A percentile compares a stretch with the other conserved stretches of the same genome.
phyloP scores from a whole-genome alignment of 2,329 filamentous ascomycete genomes.

The Colletotrichum sp. region DNA sequence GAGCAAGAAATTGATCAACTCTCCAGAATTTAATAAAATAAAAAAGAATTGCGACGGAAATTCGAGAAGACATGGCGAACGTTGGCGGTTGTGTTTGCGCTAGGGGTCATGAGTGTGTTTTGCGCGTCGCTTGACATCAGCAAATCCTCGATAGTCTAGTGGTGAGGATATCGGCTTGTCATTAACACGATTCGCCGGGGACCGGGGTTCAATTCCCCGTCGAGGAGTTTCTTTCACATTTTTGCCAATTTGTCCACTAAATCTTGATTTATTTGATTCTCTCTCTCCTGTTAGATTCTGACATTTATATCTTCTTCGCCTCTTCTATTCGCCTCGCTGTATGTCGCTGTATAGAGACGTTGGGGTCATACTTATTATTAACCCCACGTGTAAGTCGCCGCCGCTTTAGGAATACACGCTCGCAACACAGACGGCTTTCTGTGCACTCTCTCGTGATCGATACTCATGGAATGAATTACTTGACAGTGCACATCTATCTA shows the following conservation, averaged over 20 bases:
- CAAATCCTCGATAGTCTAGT: slow-evolving; percentile 21
- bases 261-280: background rate
- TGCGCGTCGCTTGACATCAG: rapidly evolving
- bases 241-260: background rate
- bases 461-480: background rate
- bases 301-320: background rate
- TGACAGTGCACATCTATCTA: background rate
- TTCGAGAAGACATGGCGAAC: background rate
- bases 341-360: background rate
- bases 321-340: background rate
- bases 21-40: background rate
- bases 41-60: background rate
- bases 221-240: slow-evolving; percentile 8
- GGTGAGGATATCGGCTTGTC: slow-evolving; percentile 23
- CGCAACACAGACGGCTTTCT: background rate
- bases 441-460: background rate
- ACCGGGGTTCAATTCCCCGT: slow-evolving; percentile 24
- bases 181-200: slow-evolving; percentile 2
- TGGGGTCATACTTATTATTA: background rate
- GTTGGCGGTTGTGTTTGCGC: background rate
- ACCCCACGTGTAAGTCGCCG: background rate
- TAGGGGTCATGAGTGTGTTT: rapidly evolving
- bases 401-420: background rate
- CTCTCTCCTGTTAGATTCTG: no score
- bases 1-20: rapidly evolving